Percentiles rank a stretch among this genome's conserved stretches.
Evolutionary conservation across 805 yeast genomes (phyloP).

Genomic region (Isabelozyma pseudorhagii): DNA sequence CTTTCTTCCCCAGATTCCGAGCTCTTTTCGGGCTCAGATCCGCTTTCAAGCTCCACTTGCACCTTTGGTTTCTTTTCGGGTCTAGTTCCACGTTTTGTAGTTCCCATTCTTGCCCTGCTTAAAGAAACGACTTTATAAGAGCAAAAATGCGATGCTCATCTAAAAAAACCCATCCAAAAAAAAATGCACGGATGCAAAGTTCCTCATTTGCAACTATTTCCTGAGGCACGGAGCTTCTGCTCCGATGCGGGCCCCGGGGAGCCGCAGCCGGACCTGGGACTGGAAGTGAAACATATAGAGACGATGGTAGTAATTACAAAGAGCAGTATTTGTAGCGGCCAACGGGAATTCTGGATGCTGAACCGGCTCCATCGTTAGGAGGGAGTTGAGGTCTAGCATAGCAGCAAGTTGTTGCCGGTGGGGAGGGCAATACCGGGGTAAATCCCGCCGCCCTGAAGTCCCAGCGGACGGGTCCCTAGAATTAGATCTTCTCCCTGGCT

Average conservation of each 20-base stretch:
- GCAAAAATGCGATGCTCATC: background rate
- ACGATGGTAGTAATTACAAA: background rate
- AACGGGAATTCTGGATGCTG: background rate
- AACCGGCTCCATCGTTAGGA: no score
- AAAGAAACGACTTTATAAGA: background rate
- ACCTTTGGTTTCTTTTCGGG: conserved; percentile 1
- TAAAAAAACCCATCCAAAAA: background rate
- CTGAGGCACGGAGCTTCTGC: background rate
- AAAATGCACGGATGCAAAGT: background rate
- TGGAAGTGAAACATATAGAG: background rate
- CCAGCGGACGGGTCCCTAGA: no score
- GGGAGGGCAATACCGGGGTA: no score
- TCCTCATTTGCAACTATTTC: background rate
- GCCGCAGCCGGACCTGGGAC: no score
- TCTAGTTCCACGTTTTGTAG: background rate
- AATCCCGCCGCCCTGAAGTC: no score
- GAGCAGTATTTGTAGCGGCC: background rate
- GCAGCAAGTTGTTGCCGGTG: no score
- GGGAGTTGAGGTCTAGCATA: no score
- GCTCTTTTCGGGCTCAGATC: conserved; percentile 10
- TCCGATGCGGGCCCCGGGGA: no score
- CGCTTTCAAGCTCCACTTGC: conserved; percentile 13
- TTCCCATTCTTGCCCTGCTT: background rate
- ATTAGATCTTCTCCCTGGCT: no score
- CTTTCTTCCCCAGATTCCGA: conserved; percentile 9